These are phyloP conservation scores for Eucalyptus regnans DNA, from an alignment of 345 rosid genomes.

Conservation along the genomic window DNA sequence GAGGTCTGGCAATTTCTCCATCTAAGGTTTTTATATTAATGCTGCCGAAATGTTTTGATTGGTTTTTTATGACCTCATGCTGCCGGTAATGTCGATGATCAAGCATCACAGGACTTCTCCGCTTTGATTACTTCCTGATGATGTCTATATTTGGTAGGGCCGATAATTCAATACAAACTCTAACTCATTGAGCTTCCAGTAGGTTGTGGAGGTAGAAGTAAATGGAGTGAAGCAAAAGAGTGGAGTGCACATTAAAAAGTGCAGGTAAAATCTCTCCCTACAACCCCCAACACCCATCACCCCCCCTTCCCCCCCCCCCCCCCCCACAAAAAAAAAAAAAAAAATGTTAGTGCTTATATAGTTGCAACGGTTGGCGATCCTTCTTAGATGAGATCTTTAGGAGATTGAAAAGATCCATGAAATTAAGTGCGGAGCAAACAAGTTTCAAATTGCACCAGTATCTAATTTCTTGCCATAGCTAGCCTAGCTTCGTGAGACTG, in stretches of 20 bases:
- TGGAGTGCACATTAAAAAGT: conserved; percentile 77
- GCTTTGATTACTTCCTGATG: neutral
- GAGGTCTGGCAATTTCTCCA: neutral
- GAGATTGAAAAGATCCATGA: neutral
- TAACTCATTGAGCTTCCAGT: neutral
- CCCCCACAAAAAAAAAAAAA: neutral
- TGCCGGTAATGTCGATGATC: neutral
- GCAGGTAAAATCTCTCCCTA: conserved; percentile 27
- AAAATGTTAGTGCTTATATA: neutral
- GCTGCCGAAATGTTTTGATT: neutral
- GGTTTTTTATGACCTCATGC: neutral
- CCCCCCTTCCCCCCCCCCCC: too few relatives aligned
- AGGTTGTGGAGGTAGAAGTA: conserved; percentile 83
- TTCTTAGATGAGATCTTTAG: neutral
- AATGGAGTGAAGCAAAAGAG: conserved; percentile 85
- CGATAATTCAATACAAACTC: neutral
- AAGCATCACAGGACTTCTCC: neutral
- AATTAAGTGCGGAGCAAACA: neutral
- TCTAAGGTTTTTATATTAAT: neutral
- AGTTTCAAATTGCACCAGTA: neutral
- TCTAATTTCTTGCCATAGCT: neutral
- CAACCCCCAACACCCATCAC: too few relatives aligned
- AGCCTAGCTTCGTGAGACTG: neutral
- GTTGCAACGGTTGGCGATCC: neutral
- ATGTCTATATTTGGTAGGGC: neutral